Percentiles rank a stretch among this genome's conserved stretches.
Conservation (phyloP, 176 grass and related monocot genomes). For the Zea luxurians region DNA sequence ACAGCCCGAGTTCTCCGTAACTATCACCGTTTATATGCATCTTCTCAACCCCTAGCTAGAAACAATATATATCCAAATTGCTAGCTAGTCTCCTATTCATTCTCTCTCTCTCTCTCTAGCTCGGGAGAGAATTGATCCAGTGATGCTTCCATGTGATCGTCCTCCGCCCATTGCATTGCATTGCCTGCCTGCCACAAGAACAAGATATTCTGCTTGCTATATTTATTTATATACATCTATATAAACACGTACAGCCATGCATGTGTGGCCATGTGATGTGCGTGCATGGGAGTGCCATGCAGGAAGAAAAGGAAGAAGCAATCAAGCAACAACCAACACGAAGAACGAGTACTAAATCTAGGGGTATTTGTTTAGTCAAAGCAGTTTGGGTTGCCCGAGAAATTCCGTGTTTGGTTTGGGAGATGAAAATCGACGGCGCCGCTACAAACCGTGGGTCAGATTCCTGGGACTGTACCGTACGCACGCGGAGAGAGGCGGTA, state of each 20-base stretch:
- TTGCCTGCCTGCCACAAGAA: background rate
- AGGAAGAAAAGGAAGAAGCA: background rate
- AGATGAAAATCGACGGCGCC: background rate
- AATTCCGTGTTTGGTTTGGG: slow-evolving; percentile 42
- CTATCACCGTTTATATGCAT: too few species aligned
- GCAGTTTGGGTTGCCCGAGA: background rate
- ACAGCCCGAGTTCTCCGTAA: too few species aligned
- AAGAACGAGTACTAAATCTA: background rate
- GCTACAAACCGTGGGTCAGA: slow-evolving; percentile 16
- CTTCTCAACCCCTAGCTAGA: too few species aligned
- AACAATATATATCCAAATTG: background rate
- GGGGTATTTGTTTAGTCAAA: background rate
- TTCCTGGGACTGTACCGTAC: background rate
- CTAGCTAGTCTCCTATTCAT: background rate
- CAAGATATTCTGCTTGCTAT: background rate
- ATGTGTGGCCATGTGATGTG: background rate
- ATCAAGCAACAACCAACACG: background rate
- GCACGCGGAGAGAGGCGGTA: background rate
- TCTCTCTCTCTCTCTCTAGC: too few species aligned
- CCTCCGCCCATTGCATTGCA: background rate
- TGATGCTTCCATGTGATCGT: background rate
- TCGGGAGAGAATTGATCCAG: background rate
- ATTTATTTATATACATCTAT: background rate
- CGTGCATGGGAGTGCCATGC: background rate
- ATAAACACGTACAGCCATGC: background rate